A percentile compares a stretch with the other conserved stretches of the same genome.
Evolutionary conservation across 495 filamentous ascomycete genomes (phyloP).

Genomic region (Bathelium albidoporum): DNA sequence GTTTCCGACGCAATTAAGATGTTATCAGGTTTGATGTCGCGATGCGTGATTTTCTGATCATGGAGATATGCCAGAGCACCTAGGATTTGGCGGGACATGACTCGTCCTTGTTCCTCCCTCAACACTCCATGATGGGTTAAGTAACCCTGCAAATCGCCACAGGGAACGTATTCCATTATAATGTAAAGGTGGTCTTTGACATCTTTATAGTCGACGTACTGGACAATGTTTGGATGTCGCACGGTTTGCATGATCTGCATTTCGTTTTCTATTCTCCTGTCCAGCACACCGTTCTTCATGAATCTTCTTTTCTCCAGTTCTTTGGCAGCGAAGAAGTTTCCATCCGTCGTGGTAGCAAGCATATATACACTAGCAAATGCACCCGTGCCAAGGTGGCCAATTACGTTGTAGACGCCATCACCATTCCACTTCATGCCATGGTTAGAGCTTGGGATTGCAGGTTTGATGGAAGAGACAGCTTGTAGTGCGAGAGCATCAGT

Average conservation of each 20-base stretch:
- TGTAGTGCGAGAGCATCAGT: not conserved
- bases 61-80: slow-evolving; percentile 82
- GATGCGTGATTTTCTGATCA: slow-evolving; percentile 75
- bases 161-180: slow-evolving; percentile 88
- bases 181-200: slow-evolving; percentile 72
- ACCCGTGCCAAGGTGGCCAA: slow-evolving; percentile 73
- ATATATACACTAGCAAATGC: slow-evolving; percentile 90
- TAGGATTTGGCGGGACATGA: slow-evolving; percentile 66
- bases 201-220: slow-evolving; percentile 78
- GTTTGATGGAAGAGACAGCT: slow-evolving; percentile 22
- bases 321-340: slow-evolving; percentile 75
- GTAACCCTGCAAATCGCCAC: slow-evolving; percentile 72
- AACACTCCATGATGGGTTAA: slow-evolving; percentile 50
- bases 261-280: slow-evolving; percentile 84
- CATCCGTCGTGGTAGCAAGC: slow-evolving; percentile 67
- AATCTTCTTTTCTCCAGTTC: slow-evolving; percentile 82
- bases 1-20: slow-evolving; percentile 66
- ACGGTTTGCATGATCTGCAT: slow-evolving; percentile 85
- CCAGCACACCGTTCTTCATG: slow-evolving; percentile 74
- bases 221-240: slow-evolving; percentile 79
- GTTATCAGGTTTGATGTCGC: slow-evolving; percentile 97
- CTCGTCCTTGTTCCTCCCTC: slow-evolving; percentile 54
- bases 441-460: slow-evolving; percentile 33
- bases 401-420: slow-evolving; percentile 69
- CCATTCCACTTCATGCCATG: slow-evolving; percentile 67